A percentile compares a stretch with the other conserved stretches of the same genome.
These are phyloP conservation scores for Lasiodiplodia citricola DNA, from an alignment of 2,329 filamentous ascomycete genomes.

Conservation along the genomic window DNA sequence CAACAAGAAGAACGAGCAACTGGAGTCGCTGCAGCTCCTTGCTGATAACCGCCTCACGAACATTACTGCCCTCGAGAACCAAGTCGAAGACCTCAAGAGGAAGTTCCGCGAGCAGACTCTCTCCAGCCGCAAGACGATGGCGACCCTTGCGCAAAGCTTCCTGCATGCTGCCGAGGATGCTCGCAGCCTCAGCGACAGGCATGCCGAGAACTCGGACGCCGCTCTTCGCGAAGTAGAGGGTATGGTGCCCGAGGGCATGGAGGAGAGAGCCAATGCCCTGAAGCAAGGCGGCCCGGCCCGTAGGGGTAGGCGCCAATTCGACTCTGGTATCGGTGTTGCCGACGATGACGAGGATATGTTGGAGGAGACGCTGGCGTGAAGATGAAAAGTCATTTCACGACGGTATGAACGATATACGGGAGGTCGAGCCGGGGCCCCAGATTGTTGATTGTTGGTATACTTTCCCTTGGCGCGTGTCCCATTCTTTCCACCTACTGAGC, in stretches of 20 bases:
- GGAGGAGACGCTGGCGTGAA: constrained; percentile 22
- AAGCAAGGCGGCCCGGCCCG: constrained; percentile 36
- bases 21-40: constrained; percentile 42
- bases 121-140: constrained; percentile 40
- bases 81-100: constrained; percentile 41
- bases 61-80: constrained; percentile 39
- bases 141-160: constrained; percentile 37
- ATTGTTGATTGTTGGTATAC: constrained; percentile 13
- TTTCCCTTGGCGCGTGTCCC: not conserved
- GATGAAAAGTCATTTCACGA: constrained; percentile 1
- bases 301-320: constrained; percentile 36
- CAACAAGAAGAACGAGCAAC: constrained; percentile 36
- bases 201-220: not conserved
- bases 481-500: not conserved
- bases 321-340: constrained; percentile 42
- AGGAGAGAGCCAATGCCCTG: constrained; percentile 40
- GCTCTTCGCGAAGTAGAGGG: constrained; percentile 37
- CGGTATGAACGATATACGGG: not conserved
- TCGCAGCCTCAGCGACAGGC: constrained; percentile 30
- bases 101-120: constrained; percentile 37
- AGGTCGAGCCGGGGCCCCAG: not conserved
- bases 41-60: constrained; percentile 40
- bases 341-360: constrained; percentile 33
- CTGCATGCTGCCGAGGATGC: constrained; percentile 38
- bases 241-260: constrained; percentile 42